These are phyloP conservation scores for Pelargonium nanum DNA, from an alignment of 345 rosid genomes.

Conservation along the genomic window DNA sequence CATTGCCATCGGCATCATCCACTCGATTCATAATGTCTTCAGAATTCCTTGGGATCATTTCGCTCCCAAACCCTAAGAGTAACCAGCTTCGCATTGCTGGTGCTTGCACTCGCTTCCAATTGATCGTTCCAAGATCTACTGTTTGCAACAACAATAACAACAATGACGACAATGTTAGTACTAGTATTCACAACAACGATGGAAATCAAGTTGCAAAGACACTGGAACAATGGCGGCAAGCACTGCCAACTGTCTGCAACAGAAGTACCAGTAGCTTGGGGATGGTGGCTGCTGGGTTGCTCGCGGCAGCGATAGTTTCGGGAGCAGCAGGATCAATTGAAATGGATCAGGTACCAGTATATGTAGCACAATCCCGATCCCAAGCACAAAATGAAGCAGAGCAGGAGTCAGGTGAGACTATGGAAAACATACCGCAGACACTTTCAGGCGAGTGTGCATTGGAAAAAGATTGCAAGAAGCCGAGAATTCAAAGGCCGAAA, in stretches of 20 bases:
- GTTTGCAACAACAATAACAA: not conserved
- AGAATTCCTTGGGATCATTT: no score
- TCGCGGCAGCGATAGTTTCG: not conserved
- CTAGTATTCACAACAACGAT: no score
- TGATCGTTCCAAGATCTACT: not conserved
- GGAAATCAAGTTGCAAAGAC: not conserved
- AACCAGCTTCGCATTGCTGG: not conserved
- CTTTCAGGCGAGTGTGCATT: conserved; percentile 50
- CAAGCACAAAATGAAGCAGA: conserved; percentile 1
- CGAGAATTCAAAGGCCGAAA: conserved; percentile 74
- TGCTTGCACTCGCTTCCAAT: not conserved
- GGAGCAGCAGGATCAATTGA: not conserved
- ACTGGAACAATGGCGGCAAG: no score
- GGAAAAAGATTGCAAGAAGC: conserved; percentile 55
- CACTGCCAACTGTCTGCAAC: no score
- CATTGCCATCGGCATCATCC: not conserved
- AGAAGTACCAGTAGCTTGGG: not conserved
- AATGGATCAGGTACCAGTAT: not conserved
- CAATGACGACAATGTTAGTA: no score
- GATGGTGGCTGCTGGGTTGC: not conserved
- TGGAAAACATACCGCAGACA: conserved; percentile 64
- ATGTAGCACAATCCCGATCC: not conserved
- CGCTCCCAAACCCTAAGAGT: not conserved
- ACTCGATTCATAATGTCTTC: not conserved
- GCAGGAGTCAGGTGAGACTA: conserved; percentile 36